These are phyloP conservation scores for Herpetospermum pedunculosum DNA, from an alignment of 306 rosid genomes.

Conservation along the genomic window DNA sequence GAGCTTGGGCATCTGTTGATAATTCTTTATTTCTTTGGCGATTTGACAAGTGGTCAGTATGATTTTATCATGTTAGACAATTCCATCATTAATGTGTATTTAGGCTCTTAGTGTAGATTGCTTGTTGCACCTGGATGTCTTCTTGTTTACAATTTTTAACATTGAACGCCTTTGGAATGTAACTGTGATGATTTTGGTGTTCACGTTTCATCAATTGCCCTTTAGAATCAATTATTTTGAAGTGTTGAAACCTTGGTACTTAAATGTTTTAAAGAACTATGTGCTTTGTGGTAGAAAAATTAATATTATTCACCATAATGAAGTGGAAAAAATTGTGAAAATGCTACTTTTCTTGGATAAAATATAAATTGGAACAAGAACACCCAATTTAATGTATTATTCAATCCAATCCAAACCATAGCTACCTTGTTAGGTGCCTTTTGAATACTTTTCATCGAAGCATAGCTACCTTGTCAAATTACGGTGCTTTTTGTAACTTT, in stretches of 20 bases:
- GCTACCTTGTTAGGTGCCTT: not conserved
- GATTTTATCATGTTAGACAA: not conserved
- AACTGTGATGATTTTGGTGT: not conserved
- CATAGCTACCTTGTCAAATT: not conserved
- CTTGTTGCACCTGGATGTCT: not conserved
- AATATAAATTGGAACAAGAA: not conserved
- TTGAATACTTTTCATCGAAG: not conserved
- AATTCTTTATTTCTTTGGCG: constrained; percentile 96
- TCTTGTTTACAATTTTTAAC: not conserved
- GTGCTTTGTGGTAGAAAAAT: not conserved
- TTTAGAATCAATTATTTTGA: not conserved
- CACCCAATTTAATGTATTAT: not conserved
- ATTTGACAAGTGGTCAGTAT: constrained; percentile 83
- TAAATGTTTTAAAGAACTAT: not conserved
- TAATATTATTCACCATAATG: not conserved
- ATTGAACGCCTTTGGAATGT: not conserved
- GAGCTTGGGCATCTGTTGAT: constrained; percentile 98
- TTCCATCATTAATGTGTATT: not conserved
- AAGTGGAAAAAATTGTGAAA: not conserved
- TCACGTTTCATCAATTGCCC: not conserved
- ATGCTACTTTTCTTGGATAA: not conserved
- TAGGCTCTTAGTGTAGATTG: no score
- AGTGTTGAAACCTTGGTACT: not conserved
- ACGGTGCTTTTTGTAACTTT: not conserved
- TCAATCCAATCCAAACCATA: not conserved